phyloP scores from a whole-genome alignment of 768 basidiomycete genomes.

The Termitomyces sp. region DNA sequence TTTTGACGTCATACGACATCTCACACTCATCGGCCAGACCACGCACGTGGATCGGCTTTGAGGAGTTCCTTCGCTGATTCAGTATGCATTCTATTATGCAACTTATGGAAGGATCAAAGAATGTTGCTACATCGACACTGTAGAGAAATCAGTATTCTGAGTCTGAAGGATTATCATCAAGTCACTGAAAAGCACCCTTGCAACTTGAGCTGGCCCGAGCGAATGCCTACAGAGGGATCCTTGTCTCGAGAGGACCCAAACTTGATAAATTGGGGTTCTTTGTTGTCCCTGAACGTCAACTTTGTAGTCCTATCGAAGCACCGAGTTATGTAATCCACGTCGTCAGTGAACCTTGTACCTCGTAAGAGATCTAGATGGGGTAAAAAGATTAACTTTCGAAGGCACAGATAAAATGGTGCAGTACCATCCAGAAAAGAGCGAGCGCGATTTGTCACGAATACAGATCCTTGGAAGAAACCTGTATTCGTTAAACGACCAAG shows the following conservation, averaged over 20 bases:
- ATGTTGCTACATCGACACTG: conserved; percentile 18
- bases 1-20: background rate
- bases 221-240: conserved; percentile 31
- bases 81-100: conserved; percentile 17
- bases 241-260: conserved; percentile 38
- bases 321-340: conserved; percentile 31
- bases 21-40: background rate
- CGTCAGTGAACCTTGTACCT: conserved; percentile 33
- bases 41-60: background rate
- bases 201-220: conserved; percentile 41
- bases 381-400: background rate
- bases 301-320: conserved; percentile 43
- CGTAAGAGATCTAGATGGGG: conserved; percentile 25
- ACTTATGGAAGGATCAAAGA: conserved; percentile 21
- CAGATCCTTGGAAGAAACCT: conserved; percentile 45
- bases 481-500: background rate
- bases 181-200: conserved; percentile 17
- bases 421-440: conserved; percentile 29
- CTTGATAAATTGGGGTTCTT: conserved; percentile 34
- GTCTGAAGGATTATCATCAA: background rate
- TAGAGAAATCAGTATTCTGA: background rate
- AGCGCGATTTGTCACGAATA: conserved; percentile 39
- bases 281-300: conserved; percentile 27
- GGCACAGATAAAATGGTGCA: background rate
- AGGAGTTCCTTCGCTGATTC: conserved; percentile 8